Conservation (phyloP, 371 early-diverging fungal genomes). For the Mortierella sp. region DNA sequence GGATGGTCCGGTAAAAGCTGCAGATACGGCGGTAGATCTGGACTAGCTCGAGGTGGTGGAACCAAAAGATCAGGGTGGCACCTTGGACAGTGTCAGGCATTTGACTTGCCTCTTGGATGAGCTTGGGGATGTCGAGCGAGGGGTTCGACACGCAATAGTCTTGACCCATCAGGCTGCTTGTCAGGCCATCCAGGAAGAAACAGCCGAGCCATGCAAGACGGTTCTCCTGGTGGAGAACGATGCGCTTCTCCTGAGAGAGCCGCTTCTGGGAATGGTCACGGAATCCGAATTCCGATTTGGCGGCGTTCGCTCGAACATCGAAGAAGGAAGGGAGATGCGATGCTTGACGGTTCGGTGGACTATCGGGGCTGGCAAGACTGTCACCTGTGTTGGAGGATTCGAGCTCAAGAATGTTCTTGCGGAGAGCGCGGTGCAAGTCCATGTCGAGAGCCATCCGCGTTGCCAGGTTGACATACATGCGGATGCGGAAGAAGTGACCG, state of each 20-base stretch:
- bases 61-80: constrained; percentile 55
- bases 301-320: constrained; percentile 16
- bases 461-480: constrained; percentile 51
- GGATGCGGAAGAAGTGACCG: constrained; percentile 55
- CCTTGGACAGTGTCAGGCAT: constrained; percentile 56
- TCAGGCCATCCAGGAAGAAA: constrained; percentile 51
- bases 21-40: constrained; percentile 53
- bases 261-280: constrained; percentile 19
- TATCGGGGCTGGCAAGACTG: constrained; percentile 13
- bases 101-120: constrained; percentile 48
- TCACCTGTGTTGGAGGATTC: constrained; percentile 26
- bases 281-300: background rate
- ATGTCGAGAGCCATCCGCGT: constrained; percentile 53
- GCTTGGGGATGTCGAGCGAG: constrained; percentile 34
- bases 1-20: constrained; percentile 38
- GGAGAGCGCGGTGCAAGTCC: constrained; percentile 32
- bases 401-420: constrained; percentile 26
- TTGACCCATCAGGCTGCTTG: constrained; percentile 51
- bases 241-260: constrained; percentile 25
- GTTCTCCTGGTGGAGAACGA: constrained; percentile 37
- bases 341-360: background rate
- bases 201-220: constrained; percentile 55
- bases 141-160: constrained; percentile 40
- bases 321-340: constrained; percentile 7
- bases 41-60: constrained; percentile 48